Base-by-base conservation (phyloP, 495 filamentous ascomycete genomes). In the Cercophora sp. region DNA sequence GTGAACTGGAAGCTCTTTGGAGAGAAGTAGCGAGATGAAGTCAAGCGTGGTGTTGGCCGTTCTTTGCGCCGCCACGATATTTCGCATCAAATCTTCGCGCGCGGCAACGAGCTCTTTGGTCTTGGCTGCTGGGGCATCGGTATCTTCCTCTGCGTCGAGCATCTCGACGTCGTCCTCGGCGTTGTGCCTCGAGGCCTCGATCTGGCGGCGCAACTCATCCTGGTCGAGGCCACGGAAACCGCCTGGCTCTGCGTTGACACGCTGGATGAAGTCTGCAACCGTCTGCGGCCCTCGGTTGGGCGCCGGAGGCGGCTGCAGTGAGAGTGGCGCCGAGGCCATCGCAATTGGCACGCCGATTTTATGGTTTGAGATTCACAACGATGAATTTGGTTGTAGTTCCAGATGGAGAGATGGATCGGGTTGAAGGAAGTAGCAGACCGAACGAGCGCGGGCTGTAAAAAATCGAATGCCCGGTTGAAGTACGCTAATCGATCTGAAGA, bases 21-120 rank as follows among this genome's bases (percentile, higher is more conserved):
- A 89, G 1, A 95, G 73, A 1, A 96, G 70, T 8, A 96, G 80
- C 10, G 93, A 96, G 32, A 96, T 67, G 56, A 89, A 88, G 62
- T 97, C 90, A 43, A 96, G 80, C 15, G 29, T 37, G 29, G 43
- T 55, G 4, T 36, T 18, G 24, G 51, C 18, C 15, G 58, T 54
- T 18, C 40, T 25, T 34, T 49, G 40, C 22, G 53, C 79, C 42
- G 57, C 78, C 73, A 69, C 64, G 13, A 85, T 71, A 26, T 77
- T 73, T 29, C 64, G 72, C 18, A 84, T 47, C 26, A 85, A 72
- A 57, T 84, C 79, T 2, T 80, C 70, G 23, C 76, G 68, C 16
- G 79, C 76, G 3, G 51, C 63, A 8, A 61, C 32, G 4, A 79
- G 51, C 43, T 73, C 72, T 42, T 75, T 76, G 24, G 59, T 34